phyloP scores from a whole-genome alignment of 805 yeast genomes.

The Wickerhamomyces bisporus region DNA sequence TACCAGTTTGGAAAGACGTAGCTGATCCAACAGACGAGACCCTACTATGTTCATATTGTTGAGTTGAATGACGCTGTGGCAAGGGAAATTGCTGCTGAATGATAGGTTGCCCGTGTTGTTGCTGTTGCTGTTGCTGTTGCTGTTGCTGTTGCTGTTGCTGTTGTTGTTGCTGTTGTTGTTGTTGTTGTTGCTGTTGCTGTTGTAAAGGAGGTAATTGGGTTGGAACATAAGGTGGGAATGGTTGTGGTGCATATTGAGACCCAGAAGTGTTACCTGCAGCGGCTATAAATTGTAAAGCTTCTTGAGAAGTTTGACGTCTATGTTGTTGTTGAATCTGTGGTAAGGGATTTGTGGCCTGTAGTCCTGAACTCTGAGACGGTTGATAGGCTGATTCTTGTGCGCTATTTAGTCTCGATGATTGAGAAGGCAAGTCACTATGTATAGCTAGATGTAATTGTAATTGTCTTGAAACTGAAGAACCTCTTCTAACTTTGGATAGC shows the following conservation, averaged over 20 bases:
- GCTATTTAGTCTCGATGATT: slow-evolving; percentile 27
- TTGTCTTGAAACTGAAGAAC: slow-evolving; percentile 76
- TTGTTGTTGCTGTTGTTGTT: slow-evolving; percentile 3
- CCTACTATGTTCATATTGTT: slow-evolving; percentile 1
- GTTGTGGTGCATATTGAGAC: slow-evolving; percentile 1
- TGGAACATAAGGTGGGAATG: slow-evolving; percentile 7
- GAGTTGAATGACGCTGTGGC: slow-evolving; percentile 1
- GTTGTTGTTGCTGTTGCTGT: slow-evolving; percentile 7
- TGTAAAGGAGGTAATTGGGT: slow-evolving; percentile 18
- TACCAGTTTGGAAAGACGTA: slow-evolving; percentile 3
- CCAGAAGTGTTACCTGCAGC: slow-evolving; percentile 10
- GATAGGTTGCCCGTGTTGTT: neutral
- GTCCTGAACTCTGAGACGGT: slow-evolving; percentile 29
- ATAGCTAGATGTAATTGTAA: slow-evolving; percentile 63
- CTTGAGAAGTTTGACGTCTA: slow-evolving; percentile 7
- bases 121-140: slow-evolving; percentile 5
- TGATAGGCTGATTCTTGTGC: slow-evolving; percentile 27
- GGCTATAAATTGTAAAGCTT: slow-evolving; percentile 16
- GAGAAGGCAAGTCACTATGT: slow-evolving; percentile 34
- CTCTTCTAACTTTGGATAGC: slow-evolving; percentile 68
- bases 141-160: slow-evolving; percentile 8
- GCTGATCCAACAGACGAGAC: slow-evolving; percentile 1
- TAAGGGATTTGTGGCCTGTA: slow-evolving; percentile 13
- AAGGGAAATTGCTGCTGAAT: slow-evolving; percentile 9
- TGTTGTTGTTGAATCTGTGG: slow-evolving; percentile 9